Conservation (phyloP, 805 yeast genomes). For the Myxozyma kluyveri region DNA sequence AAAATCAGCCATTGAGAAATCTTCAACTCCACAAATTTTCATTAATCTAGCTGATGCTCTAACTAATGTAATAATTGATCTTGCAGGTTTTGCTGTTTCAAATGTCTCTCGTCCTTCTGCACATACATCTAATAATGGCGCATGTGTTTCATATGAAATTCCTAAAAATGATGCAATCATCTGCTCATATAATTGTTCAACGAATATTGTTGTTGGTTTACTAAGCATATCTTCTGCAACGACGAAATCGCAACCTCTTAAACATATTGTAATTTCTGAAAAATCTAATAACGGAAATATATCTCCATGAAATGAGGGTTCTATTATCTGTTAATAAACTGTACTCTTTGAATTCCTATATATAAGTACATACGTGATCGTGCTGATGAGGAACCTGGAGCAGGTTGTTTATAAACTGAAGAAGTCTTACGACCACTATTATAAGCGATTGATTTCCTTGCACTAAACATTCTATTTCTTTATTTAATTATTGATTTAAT, state of each 20-base stretch:
- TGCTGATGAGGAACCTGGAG: constrained; percentile 21
- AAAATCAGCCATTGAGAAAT: constrained; percentile 71
- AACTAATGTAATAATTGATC: constrained; percentile 24
- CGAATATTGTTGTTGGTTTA: constrained; percentile 57
- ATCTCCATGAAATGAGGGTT: constrained; percentile 27
- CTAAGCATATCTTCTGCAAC: constrained; percentile 59
- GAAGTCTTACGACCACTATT: constrained; percentile 28
- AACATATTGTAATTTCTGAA: constrained; percentile 56
- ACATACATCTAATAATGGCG: constrained; percentile 36
- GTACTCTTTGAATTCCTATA: not conserved
- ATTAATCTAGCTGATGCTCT: constrained; percentile 28
- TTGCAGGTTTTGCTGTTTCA: constrained; percentile 27
- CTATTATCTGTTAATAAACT: not conserved
- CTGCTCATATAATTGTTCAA: constrained; percentile 56
- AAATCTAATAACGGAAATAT: constrained; percentile 60
- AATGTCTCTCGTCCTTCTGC: constrained; percentile 35
- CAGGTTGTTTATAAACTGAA: constrained; percentile 19
- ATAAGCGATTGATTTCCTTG: constrained; percentile 24
- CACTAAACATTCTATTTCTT: constrained; percentile 20
- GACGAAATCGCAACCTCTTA: constrained; percentile 59
- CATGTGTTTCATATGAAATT: constrained; percentile 41
- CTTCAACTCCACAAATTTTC: constrained; percentile 63
- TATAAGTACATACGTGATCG: constrained; percentile 22
- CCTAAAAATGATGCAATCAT: constrained; percentile 61
- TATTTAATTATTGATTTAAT: too few species aligned